Percentiles rank a stretch among this genome's conserved stretches.
phyloP scores from a whole-genome alignment of 106 monocot genomes.

The Dendrobium nobile region DNA sequence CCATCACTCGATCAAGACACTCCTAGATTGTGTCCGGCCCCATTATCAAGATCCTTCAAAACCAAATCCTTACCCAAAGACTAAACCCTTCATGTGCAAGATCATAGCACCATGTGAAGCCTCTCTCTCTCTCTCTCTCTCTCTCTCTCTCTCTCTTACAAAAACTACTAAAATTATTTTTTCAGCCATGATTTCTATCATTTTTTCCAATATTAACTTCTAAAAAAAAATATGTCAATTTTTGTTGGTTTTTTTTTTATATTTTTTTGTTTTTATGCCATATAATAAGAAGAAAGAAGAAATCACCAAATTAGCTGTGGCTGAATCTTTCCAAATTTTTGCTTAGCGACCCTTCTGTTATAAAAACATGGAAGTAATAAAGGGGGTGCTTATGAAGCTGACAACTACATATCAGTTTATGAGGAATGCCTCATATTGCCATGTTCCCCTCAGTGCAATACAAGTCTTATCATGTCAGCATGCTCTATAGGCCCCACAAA shows the following conservation, averaged over 20 bases:
- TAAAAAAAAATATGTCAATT: too few relatives aligned
- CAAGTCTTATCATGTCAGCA: not conserved
- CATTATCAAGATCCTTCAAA: not conserved
- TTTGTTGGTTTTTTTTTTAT: not conserved
- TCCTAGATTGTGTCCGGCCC: not conserved
- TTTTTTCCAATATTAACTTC: not conserved
- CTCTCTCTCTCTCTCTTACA: slow-evolving; percentile 5
- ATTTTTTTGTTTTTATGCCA: not conserved
- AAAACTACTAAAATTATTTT: too few relatives aligned
- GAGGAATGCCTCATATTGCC: not conserved
- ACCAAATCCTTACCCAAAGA: not conserved
- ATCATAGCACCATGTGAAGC: not conserved
- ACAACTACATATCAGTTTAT: not conserved
- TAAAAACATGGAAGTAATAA: not conserved
- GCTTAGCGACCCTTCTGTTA: not conserved
- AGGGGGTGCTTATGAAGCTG: not conserved
- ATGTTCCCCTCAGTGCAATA: slow-evolving; percentile 3
- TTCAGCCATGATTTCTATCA: not conserved
- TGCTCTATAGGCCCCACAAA: not conserved
- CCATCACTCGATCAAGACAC: slow-evolving; percentile 4
- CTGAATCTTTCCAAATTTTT: not conserved
- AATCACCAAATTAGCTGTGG: not conserved
- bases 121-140: slow-evolving; percentile 4
- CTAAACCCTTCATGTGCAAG: not conserved
- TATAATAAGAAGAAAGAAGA: not conserved